Evolutionary conservation across 208 protist genomes (phyloP).

Genomic region (Trichomonas tenax): DNA sequence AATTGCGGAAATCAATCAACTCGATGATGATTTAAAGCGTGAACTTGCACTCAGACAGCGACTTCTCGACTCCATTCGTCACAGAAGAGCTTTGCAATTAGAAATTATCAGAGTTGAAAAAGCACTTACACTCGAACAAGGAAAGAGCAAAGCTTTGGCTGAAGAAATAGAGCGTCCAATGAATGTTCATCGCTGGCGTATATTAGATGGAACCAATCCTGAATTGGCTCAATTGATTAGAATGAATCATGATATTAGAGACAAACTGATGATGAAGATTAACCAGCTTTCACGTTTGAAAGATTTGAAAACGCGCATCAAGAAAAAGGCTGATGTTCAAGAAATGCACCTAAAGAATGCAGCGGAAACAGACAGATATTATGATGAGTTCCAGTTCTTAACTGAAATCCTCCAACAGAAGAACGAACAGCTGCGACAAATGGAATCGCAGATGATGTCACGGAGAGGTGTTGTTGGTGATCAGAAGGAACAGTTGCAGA

Average conservation of each 20-base stretch:
- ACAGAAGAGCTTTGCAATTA: neutral
- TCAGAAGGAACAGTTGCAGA: neutral
- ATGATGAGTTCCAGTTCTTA: neutral
- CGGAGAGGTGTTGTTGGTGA: neutral
- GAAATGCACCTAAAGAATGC: neutral
- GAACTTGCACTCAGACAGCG: neutral
- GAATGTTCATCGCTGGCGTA: slow-evolving; percentile 90
- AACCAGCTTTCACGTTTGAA: neutral
- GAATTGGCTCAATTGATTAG: slow-evolving; percentile 89
- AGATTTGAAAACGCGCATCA: neutral
- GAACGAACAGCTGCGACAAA: neutral
- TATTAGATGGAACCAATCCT: slow-evolving; percentile 66
- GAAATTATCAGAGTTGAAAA: neutral
- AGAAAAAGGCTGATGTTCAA: neutral
- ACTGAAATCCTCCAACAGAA: neutral
- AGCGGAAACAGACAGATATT: neutral
- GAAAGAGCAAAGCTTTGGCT: slow-evolving; percentile 55
- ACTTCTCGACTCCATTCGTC: neutral
- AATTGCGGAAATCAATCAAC: neutral
- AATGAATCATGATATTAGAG: slow-evolving; percentile 34
- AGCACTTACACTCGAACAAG: slow-evolving; percentile 19
- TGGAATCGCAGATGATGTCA: neutral
- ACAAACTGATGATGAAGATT: neutral
- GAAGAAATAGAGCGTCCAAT: slow-evolving; percentile 86
- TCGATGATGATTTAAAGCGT: neutral